These are phyloP conservation scores for Nidula niveotomentosa DNA, from an alignment of 1,284 basidiomycete species.

Conservation along the genomic window DNA sequence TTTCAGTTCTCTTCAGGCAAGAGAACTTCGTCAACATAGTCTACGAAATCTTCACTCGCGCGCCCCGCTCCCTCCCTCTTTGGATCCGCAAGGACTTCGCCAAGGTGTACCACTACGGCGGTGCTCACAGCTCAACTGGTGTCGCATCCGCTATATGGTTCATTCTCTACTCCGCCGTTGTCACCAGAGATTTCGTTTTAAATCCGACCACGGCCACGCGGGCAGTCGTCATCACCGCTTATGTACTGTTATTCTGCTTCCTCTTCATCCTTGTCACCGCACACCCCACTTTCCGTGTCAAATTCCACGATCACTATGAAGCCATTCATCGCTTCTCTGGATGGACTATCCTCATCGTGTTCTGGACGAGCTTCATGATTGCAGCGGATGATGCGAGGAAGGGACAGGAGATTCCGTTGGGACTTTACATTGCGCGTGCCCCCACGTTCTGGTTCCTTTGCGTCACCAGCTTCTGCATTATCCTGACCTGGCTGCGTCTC, in stretches of 20 bases:
- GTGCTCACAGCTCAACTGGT: slow-evolving; percentile 30
- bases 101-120: slow-evolving; percentile 35
- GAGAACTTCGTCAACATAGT: slow-evolving; percentile 34
- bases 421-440: slow-evolving; percentile 20
- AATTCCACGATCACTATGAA: slow-evolving; percentile 32
- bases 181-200: slow-evolving; percentile 24
- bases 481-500: slow-evolving; percentile 33
- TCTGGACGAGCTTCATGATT: slow-evolving; percentile 26
- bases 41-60: slow-evolving; percentile 27
- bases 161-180: slow-evolving; percentile 26
- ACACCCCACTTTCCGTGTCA: slow-evolving; percentile 26
- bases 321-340: slow-evolving; percentile 29
- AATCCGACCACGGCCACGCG: slow-evolving; percentile 13
- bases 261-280: slow-evolving; percentile 26
- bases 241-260: slow-evolving; percentile 24
- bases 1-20: slow-evolving; percentile 31
- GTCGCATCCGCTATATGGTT: slow-evolving; percentile 31
- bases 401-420: slow-evolving; percentile 18
- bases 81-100: slow-evolving; percentile 25
- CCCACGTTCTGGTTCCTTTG: slow-evolving; percentile 33
- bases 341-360: slow-evolving; percentile 28
- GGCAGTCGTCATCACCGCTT: slow-evolving; percentile 21
- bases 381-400: slow-evolving; percentile 15
- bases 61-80: slow-evolving; percentile 28
- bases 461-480: slow-evolving; percentile 26